Base-by-base conservation (phyloP, 257 asterid species). In the Haberlea rhodopensis region DNA sequence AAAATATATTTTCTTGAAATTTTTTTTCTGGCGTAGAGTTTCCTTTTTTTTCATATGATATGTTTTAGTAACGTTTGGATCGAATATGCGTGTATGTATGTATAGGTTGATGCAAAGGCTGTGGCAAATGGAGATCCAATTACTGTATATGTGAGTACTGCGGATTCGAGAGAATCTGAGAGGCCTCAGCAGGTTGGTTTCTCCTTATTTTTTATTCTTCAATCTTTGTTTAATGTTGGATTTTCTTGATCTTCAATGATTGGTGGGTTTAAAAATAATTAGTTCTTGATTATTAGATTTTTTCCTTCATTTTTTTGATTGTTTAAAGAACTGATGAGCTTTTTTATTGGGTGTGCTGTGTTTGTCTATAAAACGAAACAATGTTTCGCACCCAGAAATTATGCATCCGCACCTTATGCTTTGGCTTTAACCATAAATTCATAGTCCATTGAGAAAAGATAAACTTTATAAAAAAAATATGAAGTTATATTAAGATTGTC, bases 181-280 rank as follows among this genome's bases (percentile, higher is more conserved):
- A n/a, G 71, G 63, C 95, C 95, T 46, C 79, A 80, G 16, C 79
- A 87, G 91, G 95, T 87, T 73, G 72, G 91, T 62, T 65, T 22
- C n/a, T 11, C 10, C 45, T 70, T 18, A 46, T 29, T 24, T 4
- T 29, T 9, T 1, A 40, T 5, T 0, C 18, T 3, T 1, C 13
- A 40, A 40, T 40, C 49, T 40, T 20, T 15, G 51, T 4, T 16
- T 16, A 4, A 43, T 37, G 46, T 37, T 37, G 46, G 3, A 11
- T 11, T 37, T 37, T 3, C 46, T 37, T 3, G 5, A 37, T 37
- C n/a, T 37, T n/a, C n/a, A n/a, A n/a, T n/a, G n/a, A n/a, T n/a
- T n/a, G n/a, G 20, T 43, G 15, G 20, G 20, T 13, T 43, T 43
- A 43, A 15, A 15, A 43, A 15, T 1, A 4, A 4, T 15, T 1